Evolutionary conservation across 257 asterid genomes (phyloP).

Genomic region (Knoxia roxburghii): DNA sequence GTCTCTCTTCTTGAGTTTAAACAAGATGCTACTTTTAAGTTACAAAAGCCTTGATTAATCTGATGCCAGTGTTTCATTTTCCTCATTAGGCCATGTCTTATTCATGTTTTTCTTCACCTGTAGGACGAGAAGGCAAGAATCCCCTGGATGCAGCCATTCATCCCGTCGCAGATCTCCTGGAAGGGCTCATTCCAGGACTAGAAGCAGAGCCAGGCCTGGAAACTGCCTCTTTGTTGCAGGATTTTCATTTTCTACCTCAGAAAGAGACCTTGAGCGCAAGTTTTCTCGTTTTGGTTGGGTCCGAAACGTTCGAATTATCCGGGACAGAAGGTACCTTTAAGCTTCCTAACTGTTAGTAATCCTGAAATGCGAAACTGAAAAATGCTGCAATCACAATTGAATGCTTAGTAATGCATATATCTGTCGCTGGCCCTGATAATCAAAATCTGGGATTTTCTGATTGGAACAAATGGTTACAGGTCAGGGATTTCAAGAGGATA

Average conservation of each 20-base stretch:
- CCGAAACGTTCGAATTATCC: slow-evolving; percentile 20
- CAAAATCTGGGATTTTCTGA: background rate
- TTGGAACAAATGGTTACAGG: slow-evolving; percentile 3
- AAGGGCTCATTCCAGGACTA: slow-evolving; percentile 13
- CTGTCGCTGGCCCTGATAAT: background rate
- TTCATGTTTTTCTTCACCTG: background rate
- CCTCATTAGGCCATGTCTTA: background rate
- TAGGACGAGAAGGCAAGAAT: slow-evolving; percentile 17
- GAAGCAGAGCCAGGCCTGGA: slow-evolving; percentile 25
- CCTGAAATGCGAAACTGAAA: background rate
- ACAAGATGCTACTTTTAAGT: background rate
- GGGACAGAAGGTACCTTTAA: slow-evolving; percentile 22
- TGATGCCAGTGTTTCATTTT: no score
- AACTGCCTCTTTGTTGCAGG: slow-evolving; percentile 26
- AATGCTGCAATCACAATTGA: no score
- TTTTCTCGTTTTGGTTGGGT: slow-evolving; percentile 27
- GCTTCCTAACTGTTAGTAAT: no score
- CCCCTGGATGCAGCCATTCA: slow-evolving; percentile 9
- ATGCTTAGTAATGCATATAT: background rate
- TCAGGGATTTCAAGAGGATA: slow-evolving; percentile 27
- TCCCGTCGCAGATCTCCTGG: slow-evolving; percentile 3
- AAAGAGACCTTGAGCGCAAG: slow-evolving; percentile 28
- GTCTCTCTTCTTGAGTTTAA: background rate
- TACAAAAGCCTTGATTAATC: no score
- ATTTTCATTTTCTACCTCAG: slow-evolving; percentile 19